phyloP scores from a whole-genome alignment of 805 yeast genomes.

The Pichia rugopelliculosa region DNA sequence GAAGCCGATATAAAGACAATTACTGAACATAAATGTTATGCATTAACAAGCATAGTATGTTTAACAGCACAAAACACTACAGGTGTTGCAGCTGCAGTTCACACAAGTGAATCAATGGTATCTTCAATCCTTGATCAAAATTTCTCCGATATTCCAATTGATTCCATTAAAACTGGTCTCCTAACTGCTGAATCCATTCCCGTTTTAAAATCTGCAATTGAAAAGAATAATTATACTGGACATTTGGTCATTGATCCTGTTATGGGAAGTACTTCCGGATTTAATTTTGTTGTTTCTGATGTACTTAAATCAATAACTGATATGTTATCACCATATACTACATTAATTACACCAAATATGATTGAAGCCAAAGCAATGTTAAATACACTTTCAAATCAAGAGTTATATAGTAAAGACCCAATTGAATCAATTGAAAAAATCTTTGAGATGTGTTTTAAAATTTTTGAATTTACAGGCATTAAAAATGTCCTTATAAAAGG shows the following conservation, averaged over 20 bases:
- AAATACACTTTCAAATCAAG: not conserved
- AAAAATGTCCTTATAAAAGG: constrained; percentile 11
- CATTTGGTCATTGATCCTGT: constrained; percentile 70
- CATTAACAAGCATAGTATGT: constrained; percentile 69
- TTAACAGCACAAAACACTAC: constrained; percentile 74
- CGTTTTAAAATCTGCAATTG: constrained; percentile 30
- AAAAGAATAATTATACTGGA: constrained; percentile 17
- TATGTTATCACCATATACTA: constrained; percentile 43
- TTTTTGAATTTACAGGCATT: constrained; percentile 1
- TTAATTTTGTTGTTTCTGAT: constrained; percentile 40
- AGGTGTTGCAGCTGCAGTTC: constrained; percentile 17
- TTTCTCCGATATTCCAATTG: constrained; percentile 34
- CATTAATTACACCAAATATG: constrained; percentile 67
- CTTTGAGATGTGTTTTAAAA: constrained; percentile 1
- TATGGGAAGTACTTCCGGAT: constrained; percentile 75
- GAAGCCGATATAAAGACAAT: constrained; percentile 86
- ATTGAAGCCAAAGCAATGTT: constrained; percentile 45
- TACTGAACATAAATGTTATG: constrained; percentile 73
- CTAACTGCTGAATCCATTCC: constrained; percentile 44
- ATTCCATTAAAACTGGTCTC: constrained; percentile 78
- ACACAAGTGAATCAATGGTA: not conserved
- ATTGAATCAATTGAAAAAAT: constrained; percentile 3
- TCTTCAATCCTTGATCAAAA: constrained; percentile 3
- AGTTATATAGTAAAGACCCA: not conserved
- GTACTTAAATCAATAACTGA: constrained; percentile 24